A percentile compares a stretch with the other conserved stretches of the same genome.
These are phyloP conservation scores for Pseudogymnoascus sp. DNA, from an alignment of 2,329 filamentous ascomycete genomes.

Conservation along the genomic window DNA sequence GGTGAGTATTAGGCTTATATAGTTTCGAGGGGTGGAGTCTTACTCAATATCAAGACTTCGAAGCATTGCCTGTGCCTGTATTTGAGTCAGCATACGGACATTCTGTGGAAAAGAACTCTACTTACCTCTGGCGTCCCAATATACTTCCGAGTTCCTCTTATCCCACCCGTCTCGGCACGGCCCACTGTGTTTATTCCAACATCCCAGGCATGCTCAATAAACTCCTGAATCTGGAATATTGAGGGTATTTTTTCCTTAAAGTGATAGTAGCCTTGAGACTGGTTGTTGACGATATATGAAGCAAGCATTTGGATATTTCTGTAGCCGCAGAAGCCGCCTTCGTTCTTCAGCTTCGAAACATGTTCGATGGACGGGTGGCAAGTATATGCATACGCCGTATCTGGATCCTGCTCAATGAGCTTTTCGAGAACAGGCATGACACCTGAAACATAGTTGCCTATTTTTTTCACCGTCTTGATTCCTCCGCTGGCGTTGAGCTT, in stretches of 20 bases:
- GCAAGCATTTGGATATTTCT: constrained; percentile 88
- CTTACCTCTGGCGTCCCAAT: constrained; percentile 84
- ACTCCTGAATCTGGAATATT: constrained; percentile 75
- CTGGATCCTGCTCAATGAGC: constrained; percentile 55
- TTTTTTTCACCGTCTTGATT: constrained; percentile 32
- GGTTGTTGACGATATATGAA: constrained; percentile 62
- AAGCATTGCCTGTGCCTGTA: constrained; percentile 71
- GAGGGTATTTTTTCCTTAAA: constrained; percentile 60
- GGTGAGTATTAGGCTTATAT: constrained; percentile 8
- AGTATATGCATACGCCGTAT: constrained; percentile 65
- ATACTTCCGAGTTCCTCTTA: constrained; percentile 84
- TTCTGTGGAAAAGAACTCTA: constrained; percentile 4
- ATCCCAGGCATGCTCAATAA: constrained; percentile 86
- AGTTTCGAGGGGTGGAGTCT: constrained; percentile 21
- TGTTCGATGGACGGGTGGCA: constrained; percentile 71
- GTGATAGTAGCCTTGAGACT: constrained; percentile 46
- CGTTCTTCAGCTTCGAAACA: constrained; percentile 70
- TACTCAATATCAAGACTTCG: constrained; percentile 58
- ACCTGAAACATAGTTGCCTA: constrained; percentile 41
- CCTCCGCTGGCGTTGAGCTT: constrained; percentile 36
- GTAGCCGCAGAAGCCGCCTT: constrained; percentile 90
- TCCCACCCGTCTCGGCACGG: constrained; percentile 74
- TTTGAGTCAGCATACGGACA: background rate
- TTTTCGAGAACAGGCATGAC: constrained; percentile 55
- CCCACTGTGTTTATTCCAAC: constrained; percentile 68